These are phyloP conservation scores for Fraxinus pennsylvanica DNA, from an alignment of 257 asterid species.

Conservation along the genomic window DNA sequence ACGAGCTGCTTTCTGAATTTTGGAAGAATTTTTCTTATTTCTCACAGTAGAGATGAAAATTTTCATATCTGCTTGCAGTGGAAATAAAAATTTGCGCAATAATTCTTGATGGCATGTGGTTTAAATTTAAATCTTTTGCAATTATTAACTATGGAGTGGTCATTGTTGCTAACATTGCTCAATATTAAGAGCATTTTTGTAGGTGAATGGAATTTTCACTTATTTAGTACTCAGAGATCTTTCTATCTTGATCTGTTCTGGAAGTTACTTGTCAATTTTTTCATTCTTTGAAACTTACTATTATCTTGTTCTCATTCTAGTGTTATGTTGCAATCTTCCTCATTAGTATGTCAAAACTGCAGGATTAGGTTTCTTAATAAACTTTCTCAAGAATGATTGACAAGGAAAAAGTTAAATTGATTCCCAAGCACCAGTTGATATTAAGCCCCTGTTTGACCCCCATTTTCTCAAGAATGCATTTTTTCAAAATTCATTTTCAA, in stretches of 20 bases:
- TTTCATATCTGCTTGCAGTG: not conserved
- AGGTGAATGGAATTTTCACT: not conserved
- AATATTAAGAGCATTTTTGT: not conserved
- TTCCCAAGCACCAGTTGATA: too few species aligned
- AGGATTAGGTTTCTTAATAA: too few species aligned
- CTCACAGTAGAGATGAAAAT: too few species aligned
- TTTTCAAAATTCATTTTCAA: too few species aligned
- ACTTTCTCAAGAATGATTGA: too few species aligned
- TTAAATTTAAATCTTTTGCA: not conserved
- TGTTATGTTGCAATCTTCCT: not conserved
- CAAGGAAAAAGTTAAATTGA: too few species aligned
- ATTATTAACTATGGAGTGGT: not conserved
- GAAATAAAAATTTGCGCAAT: not conserved
- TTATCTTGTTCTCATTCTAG: not conserved
- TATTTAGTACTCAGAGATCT: too few species aligned
- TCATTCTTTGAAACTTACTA: not conserved
- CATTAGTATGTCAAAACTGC: too few species aligned
- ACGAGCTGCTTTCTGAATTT: not conserved
- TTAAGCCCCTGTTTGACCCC: too few species aligned
- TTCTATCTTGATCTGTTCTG: not conserved
- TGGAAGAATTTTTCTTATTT: not conserved
- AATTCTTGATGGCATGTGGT: not conserved
- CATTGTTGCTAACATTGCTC: not conserved
- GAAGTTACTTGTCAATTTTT: not conserved
- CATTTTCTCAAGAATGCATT: too few species aligned